Conservation (phyloP, 176 grass and related monocot species). For the Canna indica region DNA sequence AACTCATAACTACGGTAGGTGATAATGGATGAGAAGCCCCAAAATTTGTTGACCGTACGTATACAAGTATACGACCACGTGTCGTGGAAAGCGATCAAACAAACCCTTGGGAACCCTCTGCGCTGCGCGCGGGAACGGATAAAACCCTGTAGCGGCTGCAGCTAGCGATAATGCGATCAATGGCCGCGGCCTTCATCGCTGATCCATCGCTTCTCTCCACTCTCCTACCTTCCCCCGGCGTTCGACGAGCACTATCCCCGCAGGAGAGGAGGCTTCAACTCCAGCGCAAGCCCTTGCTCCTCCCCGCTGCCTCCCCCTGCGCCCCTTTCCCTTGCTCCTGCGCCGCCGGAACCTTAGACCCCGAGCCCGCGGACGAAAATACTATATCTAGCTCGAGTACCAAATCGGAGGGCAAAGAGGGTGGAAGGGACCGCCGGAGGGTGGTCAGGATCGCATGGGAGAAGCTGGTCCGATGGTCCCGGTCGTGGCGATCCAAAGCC, state of each 20-base stretch:
- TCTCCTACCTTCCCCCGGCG: constrained; percentile 5
- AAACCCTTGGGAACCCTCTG: too few species aligned
- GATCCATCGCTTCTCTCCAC: background rate
- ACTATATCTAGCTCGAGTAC: background rate
- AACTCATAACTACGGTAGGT: too few species aligned
- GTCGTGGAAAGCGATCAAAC: too few species aligned
- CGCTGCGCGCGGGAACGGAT: background rate
- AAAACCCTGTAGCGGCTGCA: background rate
- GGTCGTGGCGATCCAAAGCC: constrained; percentile 58
- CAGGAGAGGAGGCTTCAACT: background rate
- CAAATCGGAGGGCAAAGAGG: background rate
- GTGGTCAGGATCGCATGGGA: constrained; percentile 68
- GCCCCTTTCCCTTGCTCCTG: too few species aligned
- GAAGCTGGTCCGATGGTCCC: constrained; percentile 82
- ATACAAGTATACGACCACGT: too few species aligned
- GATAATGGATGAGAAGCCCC: too few species aligned
- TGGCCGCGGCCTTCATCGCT: background rate
- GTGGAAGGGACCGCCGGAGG: constrained; percentile 35
- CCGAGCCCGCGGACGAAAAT: background rate
- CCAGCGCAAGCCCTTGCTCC: constrained; percentile 23
- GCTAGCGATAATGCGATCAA: background rate
- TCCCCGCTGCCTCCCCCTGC: constrained; percentile 21
- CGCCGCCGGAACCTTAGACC: constrained; percentile 7
- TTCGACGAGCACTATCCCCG: constrained; percentile 8
- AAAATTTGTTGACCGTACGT: too few species aligned